Evolutionary conservation across 148 eudicot genomes (phyloP), one percentile per base, ranked within the genome.

Genomic region (Fagopyrum tataricum): DNA sequence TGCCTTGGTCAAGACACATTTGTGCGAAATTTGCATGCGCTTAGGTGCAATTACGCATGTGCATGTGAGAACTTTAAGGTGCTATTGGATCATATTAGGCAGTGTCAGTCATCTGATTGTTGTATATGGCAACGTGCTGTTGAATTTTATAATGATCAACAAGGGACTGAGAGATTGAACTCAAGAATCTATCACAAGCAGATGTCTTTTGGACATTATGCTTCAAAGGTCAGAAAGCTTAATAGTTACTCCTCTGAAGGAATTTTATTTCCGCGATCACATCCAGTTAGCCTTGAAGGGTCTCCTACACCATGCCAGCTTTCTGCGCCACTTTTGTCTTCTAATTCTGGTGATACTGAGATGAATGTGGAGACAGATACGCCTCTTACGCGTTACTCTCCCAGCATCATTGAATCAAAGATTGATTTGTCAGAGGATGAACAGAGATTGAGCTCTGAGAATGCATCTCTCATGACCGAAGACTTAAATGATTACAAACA

Each of bases 51-150:
- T 44, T 73, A 67, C 44, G 72, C 4, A 51, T 91, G 97, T 71
- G 53, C 51, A 10, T 91, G 93, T 74, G 76, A 84, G 47, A 46
- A 47, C 62, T 80, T 73, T 72, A 73, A 31, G 52, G 4, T 46
- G 20, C 68, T 82, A 55, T 73, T 84, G 43, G 75, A 81, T 74
- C 93, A 88, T 76, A 85, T 77, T 76, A 84, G 85, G 24, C 75
- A 52, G 20, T 91, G 93, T 83, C 77, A 67, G 70, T 61, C 79
- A 75, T 40, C 76, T 66, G 74, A 37, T 53, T 89, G 91, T 72
- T 39, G 51, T 67, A 61, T 83, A 13, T 87, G 93, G 43, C 73
- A 74, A 71, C 88, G 89, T 78, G 85, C 81, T 51, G 43, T 77
- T 24, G 70, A 56, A 70, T 67, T 55, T 18, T 66, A 7, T 78